Conservation (phyloP, 2,329 filamentous ascomycete species). For the Pseudogymnoascus sp. region DNA sequence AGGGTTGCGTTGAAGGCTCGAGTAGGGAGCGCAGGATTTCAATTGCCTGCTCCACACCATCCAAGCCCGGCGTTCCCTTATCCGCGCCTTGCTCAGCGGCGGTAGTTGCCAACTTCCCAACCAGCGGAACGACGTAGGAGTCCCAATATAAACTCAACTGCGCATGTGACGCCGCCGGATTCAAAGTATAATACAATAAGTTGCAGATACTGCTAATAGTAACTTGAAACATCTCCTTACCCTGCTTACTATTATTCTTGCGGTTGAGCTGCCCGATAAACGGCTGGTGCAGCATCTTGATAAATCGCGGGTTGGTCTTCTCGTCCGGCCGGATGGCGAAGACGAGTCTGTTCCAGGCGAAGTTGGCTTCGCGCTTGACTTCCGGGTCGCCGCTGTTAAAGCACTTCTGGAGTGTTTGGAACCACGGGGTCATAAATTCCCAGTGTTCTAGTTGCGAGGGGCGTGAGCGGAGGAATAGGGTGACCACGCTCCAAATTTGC, state of each 20-base stretch:
- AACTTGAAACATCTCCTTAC: conserved; percentile 46
- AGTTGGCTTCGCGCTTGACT: conserved; percentile 67
- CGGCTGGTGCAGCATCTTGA: conserved; percentile 59
- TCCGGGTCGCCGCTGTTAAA: conserved; percentile 70
- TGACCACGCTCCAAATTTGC: conserved; percentile 78
- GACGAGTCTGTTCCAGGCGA: conserved; percentile 78
- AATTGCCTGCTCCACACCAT: conserved; percentile 40
- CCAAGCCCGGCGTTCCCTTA: neutral
- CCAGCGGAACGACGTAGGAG: conserved; percentile 56
- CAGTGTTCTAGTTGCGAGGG: conserved; percentile 53
- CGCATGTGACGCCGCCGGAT: conserved; percentile 55
- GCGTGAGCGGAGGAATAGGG: conserved; percentile 62
- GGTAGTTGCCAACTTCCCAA: conserved; percentile 42
- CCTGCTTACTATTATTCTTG: conserved; percentile 47
- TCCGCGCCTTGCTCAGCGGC: conserved; percentile 24
- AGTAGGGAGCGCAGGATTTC: conserved; percentile 67
- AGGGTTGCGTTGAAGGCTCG: conserved; percentile 32
- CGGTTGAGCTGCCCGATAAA: conserved; percentile 60
- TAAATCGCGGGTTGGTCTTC: conserved; percentile 43
- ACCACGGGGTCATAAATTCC: conserved; percentile 65
- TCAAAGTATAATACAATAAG: conserved; percentile 74
- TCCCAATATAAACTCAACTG: conserved; percentile 75
- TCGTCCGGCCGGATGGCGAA: conserved; percentile 62
- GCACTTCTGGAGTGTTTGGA: conserved; percentile 70
- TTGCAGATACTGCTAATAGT: conserved; percentile 66